These are phyloP conservation scores for Cladosporium cucumerinum DNA, from an alignment of 2,329 filamentous ascomycete species.

Conservation along the genomic window DNA sequence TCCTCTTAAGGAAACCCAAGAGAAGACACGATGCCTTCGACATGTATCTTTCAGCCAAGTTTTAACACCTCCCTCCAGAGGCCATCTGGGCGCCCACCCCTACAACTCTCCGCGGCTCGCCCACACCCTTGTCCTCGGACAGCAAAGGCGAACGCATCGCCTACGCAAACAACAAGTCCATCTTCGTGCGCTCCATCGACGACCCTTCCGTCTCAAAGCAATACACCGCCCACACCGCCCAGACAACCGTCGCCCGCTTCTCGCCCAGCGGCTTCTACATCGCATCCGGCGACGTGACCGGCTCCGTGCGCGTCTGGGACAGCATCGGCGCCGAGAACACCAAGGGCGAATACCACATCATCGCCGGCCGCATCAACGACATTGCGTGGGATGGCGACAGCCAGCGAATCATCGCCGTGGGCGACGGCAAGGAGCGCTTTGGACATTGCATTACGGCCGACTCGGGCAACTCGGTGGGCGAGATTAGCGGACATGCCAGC, in stretches of 20 bases:
- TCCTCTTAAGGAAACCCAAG: not conserved
- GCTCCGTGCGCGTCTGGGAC: conserved; percentile 89
- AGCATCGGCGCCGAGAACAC: conserved; percentile 79
- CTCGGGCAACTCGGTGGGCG: conserved; percentile 92
- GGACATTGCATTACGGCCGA: conserved; percentile 93
- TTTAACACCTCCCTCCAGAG: not conserved
- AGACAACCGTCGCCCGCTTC: conserved; percentile 90
- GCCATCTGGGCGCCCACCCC: conserved; percentile 44
- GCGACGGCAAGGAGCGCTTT: conserved; percentile 88
- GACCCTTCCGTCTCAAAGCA: conserved; percentile 79
- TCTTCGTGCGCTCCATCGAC: conserved; percentile 94
- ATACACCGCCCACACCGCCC: conserved; percentile 85
- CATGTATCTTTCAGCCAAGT: not conserved
- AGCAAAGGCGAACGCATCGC: conserved; percentile 86
- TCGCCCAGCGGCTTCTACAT: conserved; percentile 92
- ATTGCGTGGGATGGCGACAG: conserved; percentile 97
- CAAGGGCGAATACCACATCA: conserved; percentile 91
- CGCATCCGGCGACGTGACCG: conserved; percentile 83
- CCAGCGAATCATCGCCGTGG: conserved; percentile 92
- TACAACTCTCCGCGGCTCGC: conserved; percentile 76
- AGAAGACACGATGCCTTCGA: not conserved
- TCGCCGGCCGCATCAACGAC: conserved; percentile 92
- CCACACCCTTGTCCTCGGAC: conserved; percentile 84
- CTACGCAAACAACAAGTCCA: conserved; percentile 93
- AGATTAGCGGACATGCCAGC: conserved; percentile 87